These are phyloP conservation scores for Leucosporidium creatinivorum DNA, from an alignment of 768 basidiomycete species.

Conservation along the genomic window DNA sequence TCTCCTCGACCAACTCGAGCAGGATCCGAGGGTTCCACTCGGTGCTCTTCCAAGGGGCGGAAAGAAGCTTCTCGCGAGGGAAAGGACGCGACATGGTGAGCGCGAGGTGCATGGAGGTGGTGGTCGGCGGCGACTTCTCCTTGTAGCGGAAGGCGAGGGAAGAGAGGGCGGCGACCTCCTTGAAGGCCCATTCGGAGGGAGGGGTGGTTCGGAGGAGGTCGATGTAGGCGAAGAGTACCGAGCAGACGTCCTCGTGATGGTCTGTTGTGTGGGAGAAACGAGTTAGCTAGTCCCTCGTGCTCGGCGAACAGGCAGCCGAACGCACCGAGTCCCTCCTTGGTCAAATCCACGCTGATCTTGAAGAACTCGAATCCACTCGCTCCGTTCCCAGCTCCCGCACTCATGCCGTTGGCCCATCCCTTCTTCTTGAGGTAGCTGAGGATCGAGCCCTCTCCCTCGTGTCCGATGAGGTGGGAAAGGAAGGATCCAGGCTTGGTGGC, in stretches of 20 bases:
- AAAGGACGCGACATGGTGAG: slow-evolving; percentile 72
- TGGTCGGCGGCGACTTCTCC: slow-evolving; percentile 72
- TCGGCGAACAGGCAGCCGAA: slow-evolving; percentile 14
- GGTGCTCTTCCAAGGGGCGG: slow-evolving; percentile 61
- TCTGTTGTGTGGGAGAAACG: slow-evolving; percentile 45
- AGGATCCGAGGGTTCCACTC: slow-evolving; percentile 66
- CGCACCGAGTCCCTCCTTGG: slow-evolving; percentile 77
- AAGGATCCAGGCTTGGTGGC: slow-evolving; percentile 73
- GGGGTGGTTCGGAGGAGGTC: slow-evolving; percentile 43
- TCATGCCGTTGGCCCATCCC: slow-evolving; percentile 47
- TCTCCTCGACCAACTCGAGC: slow-evolving; percentile 53
- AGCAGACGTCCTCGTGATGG: slow-evolving; percentile 63
- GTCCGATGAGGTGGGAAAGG: slow-evolving; percentile 62
- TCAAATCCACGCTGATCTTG: slow-evolving; percentile 71
- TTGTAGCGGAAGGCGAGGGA: slow-evolving; percentile 73
- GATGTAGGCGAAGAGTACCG: slow-evolving; percentile 68
- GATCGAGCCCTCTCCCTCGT: slow-evolving; percentile 67
- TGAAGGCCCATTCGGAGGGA: slow-evolving; percentile 55
- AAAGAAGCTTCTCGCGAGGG: slow-evolving; percentile 67
- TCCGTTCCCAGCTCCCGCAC: slow-evolving; percentile 62
- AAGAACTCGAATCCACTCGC: slow-evolving; percentile 73
- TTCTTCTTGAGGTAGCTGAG: slow-evolving; percentile 72
- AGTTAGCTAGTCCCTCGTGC: neutral
- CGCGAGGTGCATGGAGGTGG: slow-evolving; percentile 68
- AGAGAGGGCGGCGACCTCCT: slow-evolving; percentile 65